These are phyloP conservation scores for Rhodamnia rubescens DNA, from an alignment of 345 rosid species.

Conservation along the genomic window DNA sequence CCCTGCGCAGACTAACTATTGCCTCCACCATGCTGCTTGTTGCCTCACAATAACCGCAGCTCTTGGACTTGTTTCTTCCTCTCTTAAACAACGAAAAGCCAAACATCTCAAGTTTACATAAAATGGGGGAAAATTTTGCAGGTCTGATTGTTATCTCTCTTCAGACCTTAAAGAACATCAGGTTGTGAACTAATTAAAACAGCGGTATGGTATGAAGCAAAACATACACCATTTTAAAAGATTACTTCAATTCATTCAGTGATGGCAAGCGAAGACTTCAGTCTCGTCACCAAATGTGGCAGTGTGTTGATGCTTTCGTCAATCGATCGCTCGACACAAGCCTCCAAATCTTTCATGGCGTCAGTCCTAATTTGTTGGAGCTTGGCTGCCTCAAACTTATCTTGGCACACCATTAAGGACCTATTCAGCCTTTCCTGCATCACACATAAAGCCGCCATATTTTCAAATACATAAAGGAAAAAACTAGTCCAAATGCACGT, in stretches of 20 bases:
- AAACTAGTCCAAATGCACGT: not conserved
- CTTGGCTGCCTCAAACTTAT: slow-evolving; percentile 68
- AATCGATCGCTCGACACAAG: slow-evolving; percentile 65
- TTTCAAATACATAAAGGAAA: not conserved
- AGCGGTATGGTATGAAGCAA: not conserved
- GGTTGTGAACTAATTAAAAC: not conserved
- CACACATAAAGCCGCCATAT: not conserved
- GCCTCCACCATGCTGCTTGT: not conserved
- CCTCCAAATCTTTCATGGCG: slow-evolving; percentile 45
- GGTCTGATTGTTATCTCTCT: not conserved
- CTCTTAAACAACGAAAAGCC: not conserved
- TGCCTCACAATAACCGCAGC: not conserved
- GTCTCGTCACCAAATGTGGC: slow-evolving; percentile 59
- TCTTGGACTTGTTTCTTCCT: not conserved
- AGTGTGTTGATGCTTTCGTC: slow-evolving; percentile 50
- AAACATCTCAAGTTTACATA: not conserved
- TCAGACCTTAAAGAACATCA: not conserved
- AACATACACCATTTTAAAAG: not conserved
- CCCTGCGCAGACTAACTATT: not conserved
- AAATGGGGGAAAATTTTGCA: not conserved
- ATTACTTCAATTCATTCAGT: slow-evolving; percentile 5
- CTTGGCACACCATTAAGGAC: slow-evolving; percentile 87
- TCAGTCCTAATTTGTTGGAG: slow-evolving; percentile 43
- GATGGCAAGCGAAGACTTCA: slow-evolving; percentile 46
- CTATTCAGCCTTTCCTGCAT: slow-evolving; percentile 76